Base-by-base conservation (phyloP, 2,329 filamentous ascomycete genomes). In the Beauveria sp. region DNA sequence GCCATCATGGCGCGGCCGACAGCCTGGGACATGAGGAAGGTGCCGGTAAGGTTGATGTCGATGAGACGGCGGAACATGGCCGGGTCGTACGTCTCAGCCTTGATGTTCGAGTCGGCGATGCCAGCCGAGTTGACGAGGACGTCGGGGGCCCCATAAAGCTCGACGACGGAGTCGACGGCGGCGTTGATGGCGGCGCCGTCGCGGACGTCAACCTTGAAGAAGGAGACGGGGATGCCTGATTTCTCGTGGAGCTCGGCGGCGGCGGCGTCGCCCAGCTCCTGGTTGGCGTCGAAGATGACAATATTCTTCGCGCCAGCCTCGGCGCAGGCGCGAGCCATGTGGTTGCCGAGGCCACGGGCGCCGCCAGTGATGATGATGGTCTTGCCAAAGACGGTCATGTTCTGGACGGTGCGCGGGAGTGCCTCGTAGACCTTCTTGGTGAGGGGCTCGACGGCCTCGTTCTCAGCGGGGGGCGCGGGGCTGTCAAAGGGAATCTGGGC, bases 21-120 rank as follows among this genome's bases (percentile, higher is more conserved):
- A n/a, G 87, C 77, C 76, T 91, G 88, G 20, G 87, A 81, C 79
- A 90, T 86, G 65, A 92, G 78, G 81, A 92, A 92, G 5, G 87
- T 87, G 58, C 90, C 90, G 9, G 84, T 91, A 43, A 92, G 77
- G 80, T 92, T 93, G 79, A 92, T 91, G 72, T 92, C 89, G 68
- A 92, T 86, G 40, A 92, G 82, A 61, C 85, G 85, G 54, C 88
- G 86, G 82, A 91, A 92, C 81, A 88, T 90, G 72, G 86, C 83
- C 30, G 83, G 80, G 70, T 90, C 84, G 76, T 92, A 92, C 22
- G 80, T 85, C 80, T 92, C 89, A 55, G 88, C 89, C 73, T 89
- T 88, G 78, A 92, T 89, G 80, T 92, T 92, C 72, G 88, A 91
- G 73, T 92, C 89, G 65, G 89, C 89, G 65, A 92, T 91, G 71